A percentile compares a stretch with the other conserved stretches of the same genome.
Evolutionary conservation across 148 eudicot genomes (phyloP).

Genomic region (Chenopodium album): DNA sequence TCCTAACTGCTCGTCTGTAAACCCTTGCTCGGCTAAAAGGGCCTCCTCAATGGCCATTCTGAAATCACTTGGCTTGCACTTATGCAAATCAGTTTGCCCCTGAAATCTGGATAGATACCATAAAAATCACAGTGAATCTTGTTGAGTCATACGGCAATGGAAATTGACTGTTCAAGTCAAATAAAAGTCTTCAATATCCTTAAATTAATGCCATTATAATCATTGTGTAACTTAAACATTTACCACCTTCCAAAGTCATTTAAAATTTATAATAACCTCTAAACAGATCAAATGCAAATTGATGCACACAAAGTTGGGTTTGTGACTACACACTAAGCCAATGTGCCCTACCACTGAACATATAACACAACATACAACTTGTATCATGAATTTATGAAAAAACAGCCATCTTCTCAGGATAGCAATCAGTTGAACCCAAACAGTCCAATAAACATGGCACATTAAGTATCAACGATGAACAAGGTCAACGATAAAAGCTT

Average conservation of each 20-base stretch:
- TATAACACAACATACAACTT: background rate
- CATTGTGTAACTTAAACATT: background rate
- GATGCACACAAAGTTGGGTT: background rate
- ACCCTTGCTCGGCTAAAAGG: constrained; percentile 67
- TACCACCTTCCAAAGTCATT: background rate
- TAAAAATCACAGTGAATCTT: background rate
- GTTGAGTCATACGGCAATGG: background rate
- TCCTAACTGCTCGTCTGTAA: constrained; percentile 36
- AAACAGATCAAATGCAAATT: background rate
- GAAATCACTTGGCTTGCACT: constrained; percentile 83
- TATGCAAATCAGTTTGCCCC: constrained; percentile 88
- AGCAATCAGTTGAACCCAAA: background rate
- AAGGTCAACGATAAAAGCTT: constrained; percentile 16
- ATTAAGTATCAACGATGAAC: background rate
- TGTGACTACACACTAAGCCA: background rate
- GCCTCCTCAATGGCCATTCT: constrained; percentile 92
- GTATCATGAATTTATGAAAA: background rate
- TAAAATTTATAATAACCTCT: background rate
- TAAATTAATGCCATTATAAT: background rate
- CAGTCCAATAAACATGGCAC: background rate
- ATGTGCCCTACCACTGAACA: background rate
- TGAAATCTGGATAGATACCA: constrained; percentile 57
- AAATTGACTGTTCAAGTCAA: background rate
- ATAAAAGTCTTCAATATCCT: background rate
- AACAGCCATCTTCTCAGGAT: background rate